Evolutionary conservation across 2,329 filamentous ascomycete species (phyloP).

Genomic region (Colletotrichum agaves): DNA sequence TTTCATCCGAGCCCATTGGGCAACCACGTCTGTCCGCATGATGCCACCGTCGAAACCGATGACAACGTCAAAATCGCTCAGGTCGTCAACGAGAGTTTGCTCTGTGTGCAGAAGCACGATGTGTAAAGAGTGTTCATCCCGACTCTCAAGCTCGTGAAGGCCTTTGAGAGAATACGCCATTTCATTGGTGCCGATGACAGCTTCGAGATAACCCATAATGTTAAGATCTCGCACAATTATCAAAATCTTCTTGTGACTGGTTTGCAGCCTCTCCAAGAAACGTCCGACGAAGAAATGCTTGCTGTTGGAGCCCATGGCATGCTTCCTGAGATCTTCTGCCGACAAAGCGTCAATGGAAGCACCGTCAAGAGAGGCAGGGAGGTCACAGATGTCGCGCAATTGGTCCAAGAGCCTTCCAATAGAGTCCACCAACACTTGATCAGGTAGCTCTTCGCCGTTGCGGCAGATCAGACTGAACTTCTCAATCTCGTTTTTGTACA

Average conservation of each 20-base stretch:
- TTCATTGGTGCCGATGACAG: slow-evolving; percentile 55
- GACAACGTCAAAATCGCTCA: slow-evolving; percentile 59
- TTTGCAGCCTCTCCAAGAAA: slow-evolving; percentile 58
- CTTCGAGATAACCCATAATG: slow-evolving; percentile 62
- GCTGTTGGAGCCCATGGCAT: slow-evolving; percentile 65
- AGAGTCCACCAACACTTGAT: slow-evolving; percentile 49
- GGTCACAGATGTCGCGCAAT: slow-evolving; percentile 66
- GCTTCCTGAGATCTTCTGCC: slow-evolving; percentile 58
- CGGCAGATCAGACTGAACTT: slow-evolving; percentile 51
- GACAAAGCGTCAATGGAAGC: slow-evolving; percentile 52
- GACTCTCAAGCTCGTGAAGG: slow-evolving; percentile 46
- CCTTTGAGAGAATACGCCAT: slow-evolving; percentile 49
- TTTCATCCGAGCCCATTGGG: slow-evolving; percentile 29
- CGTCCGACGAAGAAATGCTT: slow-evolving; percentile 71
- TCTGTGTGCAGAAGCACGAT: slow-evolving; percentile 57
- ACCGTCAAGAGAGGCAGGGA: slow-evolving; percentile 63
- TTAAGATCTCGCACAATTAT: slow-evolving; percentile 63
- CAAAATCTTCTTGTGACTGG: slow-evolving; percentile 59
- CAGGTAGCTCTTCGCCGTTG: slow-evolving; percentile 15
- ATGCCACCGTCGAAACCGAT: slow-evolving; percentile 66
- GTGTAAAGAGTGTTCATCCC: slow-evolving; percentile 46
- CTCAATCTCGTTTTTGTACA: slow-evolving; percentile 56
- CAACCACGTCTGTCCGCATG: slow-evolving; percentile 46
- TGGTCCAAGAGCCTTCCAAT: slow-evolving; percentile 63
- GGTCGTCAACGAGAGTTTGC: slow-evolving; percentile 49